Evolutionary conservation across 495 filamentous ascomycete genomes (phyloP).

Genomic region (Aspergillus sclerotioniger): DNA sequence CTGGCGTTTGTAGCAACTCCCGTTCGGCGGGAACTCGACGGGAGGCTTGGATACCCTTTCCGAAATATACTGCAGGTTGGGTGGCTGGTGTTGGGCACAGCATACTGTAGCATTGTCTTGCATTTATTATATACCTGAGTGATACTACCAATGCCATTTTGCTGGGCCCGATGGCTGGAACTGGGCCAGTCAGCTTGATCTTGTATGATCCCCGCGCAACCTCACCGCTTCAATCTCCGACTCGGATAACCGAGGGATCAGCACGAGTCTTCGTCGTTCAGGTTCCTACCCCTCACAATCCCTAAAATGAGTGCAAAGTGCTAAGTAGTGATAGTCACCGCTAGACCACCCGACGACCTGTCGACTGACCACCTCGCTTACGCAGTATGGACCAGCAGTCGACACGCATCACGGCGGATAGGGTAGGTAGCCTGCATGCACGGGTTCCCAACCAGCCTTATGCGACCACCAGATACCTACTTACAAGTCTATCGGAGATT

Average conservation of each 20-base stretch:
- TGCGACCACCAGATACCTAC: no score
- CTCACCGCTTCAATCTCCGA: no score
- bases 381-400: no score
- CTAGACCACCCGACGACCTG: no score
- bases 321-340: no score
- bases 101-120: background rate
- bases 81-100: background rate
- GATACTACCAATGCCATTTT: background rate
- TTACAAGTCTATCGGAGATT: no score
- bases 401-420: no score
- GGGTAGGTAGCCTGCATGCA: no score
- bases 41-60: background rate
- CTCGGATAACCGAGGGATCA: background rate
- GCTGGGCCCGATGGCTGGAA: background rate
- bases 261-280: background rate
- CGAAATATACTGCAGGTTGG: background rate
- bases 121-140: background rate
- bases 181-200: background rate
- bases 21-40: background rate
- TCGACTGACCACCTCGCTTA: no score
- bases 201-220: background rate
- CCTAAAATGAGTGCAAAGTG: no score
- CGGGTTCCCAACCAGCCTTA: no score
- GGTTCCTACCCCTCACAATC: background rate
- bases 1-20: constrained; percentile 14